Conservation (phyloP, 2,329 filamentous ascomycete genomes). For the Ophiostoma sp. region DNA sequence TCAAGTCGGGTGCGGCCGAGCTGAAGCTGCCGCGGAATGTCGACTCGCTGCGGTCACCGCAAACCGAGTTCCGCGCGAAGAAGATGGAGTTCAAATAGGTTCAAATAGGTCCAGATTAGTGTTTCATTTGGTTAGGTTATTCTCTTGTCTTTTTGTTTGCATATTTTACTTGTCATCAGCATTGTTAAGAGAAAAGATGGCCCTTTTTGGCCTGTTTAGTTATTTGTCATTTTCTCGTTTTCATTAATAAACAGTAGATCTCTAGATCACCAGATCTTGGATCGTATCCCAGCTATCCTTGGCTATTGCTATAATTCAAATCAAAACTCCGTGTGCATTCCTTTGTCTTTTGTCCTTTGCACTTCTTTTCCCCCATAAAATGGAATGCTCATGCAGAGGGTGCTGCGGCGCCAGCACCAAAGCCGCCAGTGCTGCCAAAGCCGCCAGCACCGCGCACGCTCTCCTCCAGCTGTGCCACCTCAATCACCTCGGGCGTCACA, state of each 20-base stretch:
- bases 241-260: not conserved
- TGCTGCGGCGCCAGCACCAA: constrained; percentile 17
- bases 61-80: constrained; percentile 57
- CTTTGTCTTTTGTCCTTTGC: no score
- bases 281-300: not conserved
- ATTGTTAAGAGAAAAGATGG: not conserved
- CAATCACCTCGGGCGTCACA: constrained; percentile 85
- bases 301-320: not conserved
- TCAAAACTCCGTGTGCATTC: not conserved
- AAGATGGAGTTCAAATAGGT: constrained; percentile 38
- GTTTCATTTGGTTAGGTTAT: not conserved
- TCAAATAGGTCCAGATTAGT: not conserved
- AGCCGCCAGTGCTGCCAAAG: constrained; percentile 76
- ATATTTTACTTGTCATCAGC: not conserved
- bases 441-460: constrained; percentile 87
- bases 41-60: constrained; percentile 60
- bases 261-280: not conserved
- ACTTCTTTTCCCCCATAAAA: not conserved
- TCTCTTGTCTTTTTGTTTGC: not conserved
- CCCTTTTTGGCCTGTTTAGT: not conserved
- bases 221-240: not conserved
- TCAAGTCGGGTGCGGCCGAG: constrained; percentile 79
- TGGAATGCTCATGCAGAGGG: not conserved
- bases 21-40: constrained; percentile 75
- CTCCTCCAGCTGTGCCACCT: constrained; percentile 81